phyloP scores from a whole-genome alignment of 345 rosid species.

The Psidium friedrichsthalianum region DNA sequence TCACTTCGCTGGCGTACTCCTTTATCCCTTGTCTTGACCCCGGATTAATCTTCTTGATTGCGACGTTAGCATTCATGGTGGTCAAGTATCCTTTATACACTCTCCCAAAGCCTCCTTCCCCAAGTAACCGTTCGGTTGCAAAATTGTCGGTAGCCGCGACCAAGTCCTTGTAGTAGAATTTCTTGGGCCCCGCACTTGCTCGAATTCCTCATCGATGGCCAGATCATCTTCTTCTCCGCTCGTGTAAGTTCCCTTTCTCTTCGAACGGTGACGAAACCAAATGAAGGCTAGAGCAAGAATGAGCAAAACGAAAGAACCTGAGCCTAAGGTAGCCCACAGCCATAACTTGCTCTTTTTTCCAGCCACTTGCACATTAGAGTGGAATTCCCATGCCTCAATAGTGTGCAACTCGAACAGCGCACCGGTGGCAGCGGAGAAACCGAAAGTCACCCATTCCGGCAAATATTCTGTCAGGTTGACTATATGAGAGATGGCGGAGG shows the following conservation, averaged over 20 bases:
- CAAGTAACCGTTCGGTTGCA: background rate
- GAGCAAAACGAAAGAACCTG: background rate
- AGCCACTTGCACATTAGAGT: background rate
- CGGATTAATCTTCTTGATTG: background rate
- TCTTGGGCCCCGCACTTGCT: background rate
- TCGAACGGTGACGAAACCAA: background rate
- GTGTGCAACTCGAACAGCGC: background rate
- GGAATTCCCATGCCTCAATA: conserved; percentile 7
- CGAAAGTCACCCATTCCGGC: conserved; percentile 13
- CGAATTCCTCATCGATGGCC: background rate
- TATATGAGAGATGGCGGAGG: background rate
- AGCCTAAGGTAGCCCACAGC: background rate
- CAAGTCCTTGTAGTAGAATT: background rate
- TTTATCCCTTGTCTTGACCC: background rate
- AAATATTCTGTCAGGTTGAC: background rate
- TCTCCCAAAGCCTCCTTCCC: background rate
- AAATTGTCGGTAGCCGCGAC: background rate
- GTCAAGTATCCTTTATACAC: background rate
- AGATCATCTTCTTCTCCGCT: background rate
- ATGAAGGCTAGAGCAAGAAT: background rate
- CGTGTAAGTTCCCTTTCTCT: background rate
- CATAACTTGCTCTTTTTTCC: background rate
- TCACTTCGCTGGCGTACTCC: background rate
- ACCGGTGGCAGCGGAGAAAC: conserved; percentile 10
- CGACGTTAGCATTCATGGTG: background rate